phyloP scores from a whole-genome alignment of 176 grass and related monocot species.

The Avena sativa region DNA sequence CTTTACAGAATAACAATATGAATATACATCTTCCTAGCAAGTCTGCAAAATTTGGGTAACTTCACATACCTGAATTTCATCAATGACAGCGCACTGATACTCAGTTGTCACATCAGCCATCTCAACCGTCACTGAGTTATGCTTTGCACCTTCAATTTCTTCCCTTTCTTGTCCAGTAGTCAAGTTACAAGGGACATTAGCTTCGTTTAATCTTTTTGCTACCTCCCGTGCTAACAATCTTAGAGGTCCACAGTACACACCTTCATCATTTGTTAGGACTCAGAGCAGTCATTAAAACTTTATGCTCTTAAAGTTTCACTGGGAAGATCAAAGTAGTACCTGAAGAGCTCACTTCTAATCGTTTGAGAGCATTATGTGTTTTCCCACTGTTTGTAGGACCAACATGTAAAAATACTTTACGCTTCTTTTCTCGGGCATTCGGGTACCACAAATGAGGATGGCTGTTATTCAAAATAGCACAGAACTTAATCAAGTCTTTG shows the following conservation, averaged over 20 bases:
- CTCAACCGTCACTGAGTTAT: conserved; percentile 92
- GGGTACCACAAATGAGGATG: conserved; percentile 91
- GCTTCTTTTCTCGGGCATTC: conserved; percentile 89
- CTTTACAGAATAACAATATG: not conserved
- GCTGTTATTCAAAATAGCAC: conserved; percentile 54
- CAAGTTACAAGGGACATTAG: conserved; percentile 82
- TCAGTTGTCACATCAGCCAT: conserved; percentile 83
- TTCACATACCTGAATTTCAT: conserved; percentile 93
- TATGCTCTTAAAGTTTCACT: conserved; percentile 34
- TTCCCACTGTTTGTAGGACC: conserved; percentile 98
- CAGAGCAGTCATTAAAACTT: conserved; percentile 11
- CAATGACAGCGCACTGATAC: conserved; percentile 90
- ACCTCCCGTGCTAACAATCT: conserved; percentile 93
- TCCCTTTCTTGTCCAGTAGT: conserved; percentile 96
- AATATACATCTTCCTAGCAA: conserved; percentile 26
- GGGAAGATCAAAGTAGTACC: conserved; percentile 54
- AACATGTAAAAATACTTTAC: conserved; percentile 96
- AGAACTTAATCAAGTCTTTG: conserved; percentile 28
- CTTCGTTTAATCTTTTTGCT: conserved; percentile 86
- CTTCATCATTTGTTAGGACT: conserved; percentile 54
- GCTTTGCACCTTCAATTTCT: conserved; percentile 80
- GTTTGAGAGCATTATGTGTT: conserved; percentile 94
- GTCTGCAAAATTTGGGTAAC: conserved; percentile 26
- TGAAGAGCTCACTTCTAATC: conserved; percentile 85
- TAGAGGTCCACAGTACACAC: conserved; percentile 94